phyloP scores from a whole-genome alignment of 371 early-diverging fungal genomes.

The Mucor indicus region DNA sequence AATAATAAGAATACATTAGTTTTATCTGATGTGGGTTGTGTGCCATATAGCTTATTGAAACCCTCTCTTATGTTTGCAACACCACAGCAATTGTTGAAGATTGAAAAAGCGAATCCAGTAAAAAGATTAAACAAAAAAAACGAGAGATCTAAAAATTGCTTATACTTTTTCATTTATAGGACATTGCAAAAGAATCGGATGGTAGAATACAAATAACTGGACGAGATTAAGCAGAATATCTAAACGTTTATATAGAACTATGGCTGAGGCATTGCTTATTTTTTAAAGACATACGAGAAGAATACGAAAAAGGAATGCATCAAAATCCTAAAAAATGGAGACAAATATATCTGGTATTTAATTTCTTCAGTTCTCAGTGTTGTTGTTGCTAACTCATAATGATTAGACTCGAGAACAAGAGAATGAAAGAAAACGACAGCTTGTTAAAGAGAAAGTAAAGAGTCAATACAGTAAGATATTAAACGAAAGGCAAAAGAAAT shows the following conservation, averaged over 20 bases:
- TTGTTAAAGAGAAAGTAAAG: slow-evolving; percentile 34
- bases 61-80: slow-evolving; percentile 30
- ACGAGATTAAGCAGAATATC: neutral
- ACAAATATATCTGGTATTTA: slow-evolving; percentile 30
- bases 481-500: slow-evolving; percentile 36
- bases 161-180: slow-evolving; percentile 10
- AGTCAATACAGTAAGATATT: slow-evolving; percentile 40
- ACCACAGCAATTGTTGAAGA: slow-evolving; percentile 37
- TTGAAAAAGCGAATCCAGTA: slow-evolving; percentile 44
- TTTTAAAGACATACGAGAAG: slow-evolving; percentile 34
- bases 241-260: slow-evolving; percentile 19
- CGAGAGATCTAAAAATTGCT: neutral
- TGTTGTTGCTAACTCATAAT: neutral
- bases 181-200: slow-evolving; percentile 29
- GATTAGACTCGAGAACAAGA: slow-evolving; percentile 30
- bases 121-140: slow-evolving; percentile 1
- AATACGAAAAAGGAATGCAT: slow-evolving; percentile 26
- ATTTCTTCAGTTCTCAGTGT: neutral
- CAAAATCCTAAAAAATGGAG: slow-evolving; percentile 31
- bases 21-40: slow-evolving; percentile 30
- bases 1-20: slow-evolving; percentile 10
- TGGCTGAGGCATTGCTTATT: slow-evolving; percentile 37
- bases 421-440: slow-evolving; percentile 26
- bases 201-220: slow-evolving; percentile 17
- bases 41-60: slow-evolving; percentile 33